These are phyloP conservation scores for Oxytropis ochrocephala DNA, from an alignment of 306 rosid genomes.

Conservation along the genomic window DNA sequence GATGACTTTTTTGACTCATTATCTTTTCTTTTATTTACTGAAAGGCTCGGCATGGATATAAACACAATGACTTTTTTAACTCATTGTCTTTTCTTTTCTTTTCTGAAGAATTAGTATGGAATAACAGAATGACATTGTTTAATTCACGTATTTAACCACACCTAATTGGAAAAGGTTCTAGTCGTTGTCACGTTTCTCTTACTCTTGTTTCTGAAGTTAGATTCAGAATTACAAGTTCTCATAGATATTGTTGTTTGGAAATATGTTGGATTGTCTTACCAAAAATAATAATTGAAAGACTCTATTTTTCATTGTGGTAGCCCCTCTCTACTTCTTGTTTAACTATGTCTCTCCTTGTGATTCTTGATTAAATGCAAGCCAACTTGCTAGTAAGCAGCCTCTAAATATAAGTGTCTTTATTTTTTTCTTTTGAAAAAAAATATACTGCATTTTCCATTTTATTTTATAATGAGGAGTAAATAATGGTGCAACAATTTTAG, in stretches of 20 bases:
- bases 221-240: conserved; percentile 8
- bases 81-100: not conserved
- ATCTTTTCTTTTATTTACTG: not conserved
- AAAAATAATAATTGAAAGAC: not conserved
- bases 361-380: not conserved
- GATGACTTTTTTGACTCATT: not conserved
- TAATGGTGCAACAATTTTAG: conserved; percentile 38
- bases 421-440: not conserved
- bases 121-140: not conserved
- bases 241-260: conserved; percentile 21
- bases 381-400: conserved; percentile 7
- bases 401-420: conserved; percentile 9
- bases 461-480: conserved; percentile 26
- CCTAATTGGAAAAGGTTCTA: not conserved
- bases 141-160: not conserved
- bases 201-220: conserved; percentile 4
- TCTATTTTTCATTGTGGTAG: conserved; percentile 1
- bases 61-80: not conserved
- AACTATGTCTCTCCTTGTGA: not conserved
- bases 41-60: not conserved
- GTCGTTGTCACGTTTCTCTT: not conserved
- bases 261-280: not conserved
- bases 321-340: not conserved
- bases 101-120: not conserved
- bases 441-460: not conserved